phyloP scores from a whole-genome alignment of 441 rosid genomes.

The Corymbia calophylla region DNA sequence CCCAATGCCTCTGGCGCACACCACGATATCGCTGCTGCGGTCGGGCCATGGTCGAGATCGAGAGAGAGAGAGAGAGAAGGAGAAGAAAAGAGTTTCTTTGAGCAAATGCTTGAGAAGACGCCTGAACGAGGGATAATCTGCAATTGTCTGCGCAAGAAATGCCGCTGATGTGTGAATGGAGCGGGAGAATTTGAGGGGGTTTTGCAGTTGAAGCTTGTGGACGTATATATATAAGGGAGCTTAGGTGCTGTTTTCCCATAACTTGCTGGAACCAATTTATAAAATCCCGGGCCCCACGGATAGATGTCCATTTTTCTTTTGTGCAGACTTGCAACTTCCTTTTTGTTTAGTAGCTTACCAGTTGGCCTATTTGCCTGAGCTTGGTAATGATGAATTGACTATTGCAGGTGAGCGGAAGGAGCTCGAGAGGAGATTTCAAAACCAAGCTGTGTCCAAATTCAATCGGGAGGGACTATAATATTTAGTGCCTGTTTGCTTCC shows the following conservation, averaged over 20 bases:
- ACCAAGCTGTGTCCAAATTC: conserved; percentile 21
- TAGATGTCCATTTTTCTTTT: neutral
- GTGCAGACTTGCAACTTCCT: conserved; percentile 4
- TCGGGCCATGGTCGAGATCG: neutral
- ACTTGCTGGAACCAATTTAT: conserved; percentile 64
- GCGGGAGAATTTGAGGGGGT: conserved; percentile 26
- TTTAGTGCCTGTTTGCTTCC: conserved; percentile 6
- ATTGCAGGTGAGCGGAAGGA: conserved; percentile 16
- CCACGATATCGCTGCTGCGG: conserved; percentile 4
- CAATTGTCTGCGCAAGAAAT: neutral
- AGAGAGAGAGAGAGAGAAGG: neutral
- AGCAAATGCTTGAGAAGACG: conserved; percentile 35
- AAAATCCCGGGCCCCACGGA: conserved; percentile 34
- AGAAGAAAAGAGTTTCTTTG: neutral
- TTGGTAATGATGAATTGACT: neutral
- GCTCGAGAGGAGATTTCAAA: conserved; percentile 17
- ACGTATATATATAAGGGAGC: conserved; percentile 11
- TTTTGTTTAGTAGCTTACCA: neutral
- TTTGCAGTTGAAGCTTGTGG: conserved; percentile 42
- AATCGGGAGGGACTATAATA: conserved; percentile 37
- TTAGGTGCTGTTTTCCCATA: conserved; percentile 16
- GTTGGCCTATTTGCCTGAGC: conserved; percentile 10
- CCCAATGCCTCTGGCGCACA: neutral
- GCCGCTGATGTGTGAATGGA: conserved; percentile 6
- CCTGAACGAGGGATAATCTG: conserved; percentile 3